Conservation (phyloP, 345 rosid genomes). For the Garcia nutans region DNA sequence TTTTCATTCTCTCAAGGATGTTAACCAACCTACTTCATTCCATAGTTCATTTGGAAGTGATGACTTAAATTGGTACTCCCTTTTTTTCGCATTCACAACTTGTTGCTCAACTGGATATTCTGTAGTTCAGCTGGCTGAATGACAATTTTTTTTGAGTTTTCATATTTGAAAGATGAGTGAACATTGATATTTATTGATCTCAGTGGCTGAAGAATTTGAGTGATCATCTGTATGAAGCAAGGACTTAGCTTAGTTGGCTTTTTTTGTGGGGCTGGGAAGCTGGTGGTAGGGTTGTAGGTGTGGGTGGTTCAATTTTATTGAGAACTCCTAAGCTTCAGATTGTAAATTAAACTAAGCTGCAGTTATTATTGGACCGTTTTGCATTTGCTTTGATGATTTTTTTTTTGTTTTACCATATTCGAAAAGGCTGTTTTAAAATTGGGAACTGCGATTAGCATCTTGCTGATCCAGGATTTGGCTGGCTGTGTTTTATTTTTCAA, state of each 20-base stretch:
- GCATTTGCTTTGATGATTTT: neutral
- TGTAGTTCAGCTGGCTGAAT: neutral
- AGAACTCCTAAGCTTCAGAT: neutral
- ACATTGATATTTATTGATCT: neutral
- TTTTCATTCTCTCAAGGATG: neutral
- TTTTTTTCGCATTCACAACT: neutral
- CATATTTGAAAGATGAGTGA: neutral
- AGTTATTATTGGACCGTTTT: neutral
- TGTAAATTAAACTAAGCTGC: neutral
- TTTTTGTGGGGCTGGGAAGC: too few species aligned
- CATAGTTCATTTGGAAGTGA: neutral
- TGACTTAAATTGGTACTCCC: neutral
- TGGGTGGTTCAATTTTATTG: neutral
- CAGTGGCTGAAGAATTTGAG: conserved; percentile 3
- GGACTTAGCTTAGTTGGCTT: neutral
- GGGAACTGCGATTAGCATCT: neutral
- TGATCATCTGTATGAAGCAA: neutral
- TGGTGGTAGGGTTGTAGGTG: too few species aligned
- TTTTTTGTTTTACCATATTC: neutral
- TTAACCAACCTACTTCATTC: neutral
- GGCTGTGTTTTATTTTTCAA: neutral
- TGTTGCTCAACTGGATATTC: neutral
- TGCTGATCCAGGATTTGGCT: neutral
- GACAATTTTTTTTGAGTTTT: neutral
- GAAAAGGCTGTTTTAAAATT: neutral